Conservation (phyloP, 306 rosid species). For the Quercus robur region DNA sequence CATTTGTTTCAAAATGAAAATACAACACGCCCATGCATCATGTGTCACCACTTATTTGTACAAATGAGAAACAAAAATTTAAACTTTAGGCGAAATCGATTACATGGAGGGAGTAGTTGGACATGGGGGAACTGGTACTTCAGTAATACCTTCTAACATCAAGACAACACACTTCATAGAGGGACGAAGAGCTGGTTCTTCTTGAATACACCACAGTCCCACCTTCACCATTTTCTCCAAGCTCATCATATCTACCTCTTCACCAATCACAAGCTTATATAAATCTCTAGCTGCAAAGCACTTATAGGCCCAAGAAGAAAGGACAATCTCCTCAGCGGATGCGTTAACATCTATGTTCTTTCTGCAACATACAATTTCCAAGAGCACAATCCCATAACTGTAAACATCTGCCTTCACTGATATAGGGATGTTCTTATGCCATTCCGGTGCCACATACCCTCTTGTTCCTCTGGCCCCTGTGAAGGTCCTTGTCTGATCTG, state of each 20-base stretch:
- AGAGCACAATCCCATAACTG: constrained; percentile 12
- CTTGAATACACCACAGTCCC: constrained; percentile 19
- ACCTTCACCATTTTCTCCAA: constrained; percentile 15
- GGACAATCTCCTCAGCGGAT: not conserved
- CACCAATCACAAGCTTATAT: constrained; percentile 1
- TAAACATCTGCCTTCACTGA: constrained; percentile 11
- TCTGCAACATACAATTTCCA: constrained; percentile 9
- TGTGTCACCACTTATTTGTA: no score
- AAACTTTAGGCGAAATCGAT: no score
- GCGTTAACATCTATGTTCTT: constrained; percentile 8
- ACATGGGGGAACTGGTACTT: constrained; percentile 13
- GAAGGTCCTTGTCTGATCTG: not conserved
- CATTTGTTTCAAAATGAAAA: no score
- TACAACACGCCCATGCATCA: no score
- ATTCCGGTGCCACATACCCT: constrained; percentile 16
- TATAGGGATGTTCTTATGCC: constrained; percentile 19
- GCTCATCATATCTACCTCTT: constrained; percentile 6
- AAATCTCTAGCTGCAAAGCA: constrained; percentile 11
- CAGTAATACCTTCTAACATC: constrained; percentile 23
- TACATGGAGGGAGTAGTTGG: not conserved
- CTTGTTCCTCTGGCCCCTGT: not conserved
- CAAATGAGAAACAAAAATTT: no score
- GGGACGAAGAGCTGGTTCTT: constrained; percentile 23
- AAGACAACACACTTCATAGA: constrained; percentile 20
- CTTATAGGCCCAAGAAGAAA: constrained; percentile 11